Evolutionary conservation across 768 basidiomycete genomes (phyloP).

Genomic region (Amanita molliuscula): DNA sequence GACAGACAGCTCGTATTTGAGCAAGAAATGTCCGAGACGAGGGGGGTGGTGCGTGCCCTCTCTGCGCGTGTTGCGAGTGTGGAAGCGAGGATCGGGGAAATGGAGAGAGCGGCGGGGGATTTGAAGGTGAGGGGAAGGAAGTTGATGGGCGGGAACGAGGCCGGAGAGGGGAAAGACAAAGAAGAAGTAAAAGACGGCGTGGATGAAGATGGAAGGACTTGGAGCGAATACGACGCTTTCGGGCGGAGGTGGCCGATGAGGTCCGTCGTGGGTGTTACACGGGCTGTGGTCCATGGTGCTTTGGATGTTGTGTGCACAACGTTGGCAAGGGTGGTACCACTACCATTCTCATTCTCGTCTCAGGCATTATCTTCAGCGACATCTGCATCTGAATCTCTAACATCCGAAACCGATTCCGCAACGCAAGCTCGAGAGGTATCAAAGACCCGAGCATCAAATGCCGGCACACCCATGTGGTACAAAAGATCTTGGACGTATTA

Average conservation of each 20-base stretch:
- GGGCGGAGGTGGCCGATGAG: neutral
- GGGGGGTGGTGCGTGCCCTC: constrained; percentile 3
- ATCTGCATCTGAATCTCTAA: too few species aligned
- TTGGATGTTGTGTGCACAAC: neutral
- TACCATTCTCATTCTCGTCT: neutral
- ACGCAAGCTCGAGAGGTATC: neutral
- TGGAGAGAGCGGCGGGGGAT: constrained; percentile 2
- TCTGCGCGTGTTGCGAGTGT: constrained; percentile 1
- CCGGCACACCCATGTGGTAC: neutral
- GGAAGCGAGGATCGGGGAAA: constrained; percentile 1
- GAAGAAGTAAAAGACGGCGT: neutral
- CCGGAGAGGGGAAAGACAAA: neutral
- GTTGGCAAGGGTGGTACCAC: neutral
- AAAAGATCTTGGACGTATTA: neutral
- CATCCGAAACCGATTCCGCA: neutral
- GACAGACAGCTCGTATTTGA: neutral
- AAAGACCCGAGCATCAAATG: neutral
- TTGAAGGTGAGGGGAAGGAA: constrained; percentile 5
- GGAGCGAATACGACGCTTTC: neutral
- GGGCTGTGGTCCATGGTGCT: neutral
- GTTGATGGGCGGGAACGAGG: neutral
- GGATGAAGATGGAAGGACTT: neutral
- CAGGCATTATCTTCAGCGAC: neutral
- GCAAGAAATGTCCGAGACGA: constrained; percentile 1
- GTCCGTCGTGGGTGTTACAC: neutral